phyloP scores from a whole-genome alignment of 2,329 filamentous ascomycete genomes.

The Fusarium aywerte region DNA sequence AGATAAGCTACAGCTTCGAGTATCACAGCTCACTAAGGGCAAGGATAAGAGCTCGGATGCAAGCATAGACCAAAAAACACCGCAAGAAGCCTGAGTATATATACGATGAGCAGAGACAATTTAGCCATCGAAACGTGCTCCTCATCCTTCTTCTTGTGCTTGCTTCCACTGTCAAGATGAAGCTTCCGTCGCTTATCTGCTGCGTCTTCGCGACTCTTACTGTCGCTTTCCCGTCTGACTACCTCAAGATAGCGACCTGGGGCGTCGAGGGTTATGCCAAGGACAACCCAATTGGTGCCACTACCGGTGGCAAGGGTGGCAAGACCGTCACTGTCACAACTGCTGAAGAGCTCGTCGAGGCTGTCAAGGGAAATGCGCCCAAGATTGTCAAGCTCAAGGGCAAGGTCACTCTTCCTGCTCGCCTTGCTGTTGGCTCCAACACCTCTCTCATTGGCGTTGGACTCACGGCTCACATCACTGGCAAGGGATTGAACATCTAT shows the following conservation, averaged over 20 bases:
- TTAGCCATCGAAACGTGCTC: no score
- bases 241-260: slow-evolving; percentile 40
- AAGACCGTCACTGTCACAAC: slow-evolving; percentile 60
- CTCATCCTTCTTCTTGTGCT: not conserved
- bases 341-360: slow-evolving; percentile 56
- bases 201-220: slow-evolving; percentile 25
- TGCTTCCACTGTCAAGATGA: slow-evolving; percentile 20
- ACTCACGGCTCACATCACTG: slow-evolving; percentile 50
- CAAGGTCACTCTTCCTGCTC: slow-evolving; percentile 49
- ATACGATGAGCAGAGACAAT: not conserved
- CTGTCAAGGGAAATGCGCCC: slow-evolving; percentile 55
- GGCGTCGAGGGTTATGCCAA: slow-evolving; percentile 46
- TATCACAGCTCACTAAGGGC: not conserved
- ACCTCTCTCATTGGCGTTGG: slow-evolving; percentile 56
- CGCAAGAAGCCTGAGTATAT: slow-evolving; percentile 3
- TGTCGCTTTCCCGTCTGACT: slow-evolving; percentile 33
- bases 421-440: slow-evolving; percentile 58
- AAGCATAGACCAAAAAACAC: not conserved
- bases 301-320: slow-evolving; percentile 57
- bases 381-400: slow-evolving; percentile 57
- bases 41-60: not conserved
- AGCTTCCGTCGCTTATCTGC: slow-evolving; percentile 23
- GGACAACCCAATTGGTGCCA: slow-evolving; percentile 52
- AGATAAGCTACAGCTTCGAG: not conserved
- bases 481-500: slow-evolving; percentile 51